Percentiles rank a stretch among this genome's conserved stretches.
phyloP scores from a whole-genome alignment of 2,329 filamentous ascomycete genomes.

The Decorospora gaudefroyi region DNA sequence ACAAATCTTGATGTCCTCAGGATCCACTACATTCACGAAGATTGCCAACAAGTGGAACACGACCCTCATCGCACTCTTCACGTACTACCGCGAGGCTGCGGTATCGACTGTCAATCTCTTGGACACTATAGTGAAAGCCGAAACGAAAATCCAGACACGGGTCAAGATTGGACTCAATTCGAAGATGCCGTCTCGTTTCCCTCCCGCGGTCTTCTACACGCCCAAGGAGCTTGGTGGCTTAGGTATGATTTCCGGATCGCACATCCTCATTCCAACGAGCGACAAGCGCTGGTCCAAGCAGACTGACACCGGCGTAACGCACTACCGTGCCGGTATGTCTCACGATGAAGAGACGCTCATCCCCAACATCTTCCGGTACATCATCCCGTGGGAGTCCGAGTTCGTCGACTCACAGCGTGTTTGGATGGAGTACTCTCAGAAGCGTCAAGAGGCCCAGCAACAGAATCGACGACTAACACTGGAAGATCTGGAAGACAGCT shows the following conservation, averaged over 20 bases:
- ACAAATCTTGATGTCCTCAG: constrained; percentile 98
- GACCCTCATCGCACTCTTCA: constrained; percentile 93
- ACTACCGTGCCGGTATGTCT: constrained; percentile 97
- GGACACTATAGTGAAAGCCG: constrained; percentile 98
- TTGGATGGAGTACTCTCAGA: constrained; percentile 99
- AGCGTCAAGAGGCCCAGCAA: constrained; percentile 93
- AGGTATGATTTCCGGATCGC: constrained; percentile 98
- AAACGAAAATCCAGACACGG: constrained; percentile 98
- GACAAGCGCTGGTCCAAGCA: constrained; percentile 99
- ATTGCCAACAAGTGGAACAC: constrained; percentile 99
- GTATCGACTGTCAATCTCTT: constrained; percentile 92
- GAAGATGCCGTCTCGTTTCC: constrained; percentile 99
- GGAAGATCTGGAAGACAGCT: constrained; percentile 96
- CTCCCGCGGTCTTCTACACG: constrained; percentile 97
- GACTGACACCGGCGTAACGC: constrained; percentile 94
- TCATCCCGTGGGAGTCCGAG: constrained; percentile 98
- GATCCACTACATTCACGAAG: constrained; percentile 99
- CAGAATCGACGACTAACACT: constrained; percentile 93
- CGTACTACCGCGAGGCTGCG: constrained; percentile 96
- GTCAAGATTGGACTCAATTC: constrained; percentile 99
- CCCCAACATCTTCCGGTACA: constrained; percentile 98
- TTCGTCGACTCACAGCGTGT: constrained; percentile 99
- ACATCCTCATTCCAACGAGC: constrained; percentile 94
- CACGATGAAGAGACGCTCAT: constrained; percentile 98
- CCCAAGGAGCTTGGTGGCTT: constrained; percentile 96